Evolutionary conservation across 2,329 filamentous ascomycete genomes (phyloP).

Genomic region (Pyrenophora teres): DNA sequence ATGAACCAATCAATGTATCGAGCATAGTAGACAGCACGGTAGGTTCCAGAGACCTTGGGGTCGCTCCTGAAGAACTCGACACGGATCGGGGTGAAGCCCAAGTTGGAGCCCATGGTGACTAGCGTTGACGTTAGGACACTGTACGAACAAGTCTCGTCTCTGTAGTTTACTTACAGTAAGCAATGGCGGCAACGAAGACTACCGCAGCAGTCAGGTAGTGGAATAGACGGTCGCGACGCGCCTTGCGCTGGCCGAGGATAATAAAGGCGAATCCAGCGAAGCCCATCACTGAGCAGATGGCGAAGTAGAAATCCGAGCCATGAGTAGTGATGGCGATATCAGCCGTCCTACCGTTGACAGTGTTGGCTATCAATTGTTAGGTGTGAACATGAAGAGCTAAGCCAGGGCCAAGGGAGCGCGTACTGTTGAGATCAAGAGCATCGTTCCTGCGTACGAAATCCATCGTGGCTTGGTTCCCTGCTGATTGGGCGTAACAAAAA

Average conservation of each 20-base stretch:
- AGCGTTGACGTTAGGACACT: neutral
- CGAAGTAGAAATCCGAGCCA: slow-evolving; percentile 68
- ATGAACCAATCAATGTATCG: slow-evolving; percentile 69
- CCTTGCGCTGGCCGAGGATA: slow-evolving; percentile 58
- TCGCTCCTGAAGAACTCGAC: slow-evolving; percentile 61
- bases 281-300: slow-evolving; percentile 65
- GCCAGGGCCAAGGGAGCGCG: neutral
- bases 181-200: slow-evolving; percentile 63
- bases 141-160: neutral
- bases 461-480: slow-evolving; percentile 5
- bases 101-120: slow-evolving; percentile 66
- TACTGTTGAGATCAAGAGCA: slow-evolving; percentile 31
- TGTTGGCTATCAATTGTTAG: slow-evolving; percentile 39
- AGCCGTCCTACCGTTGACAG: slow-evolving; percentile 52
- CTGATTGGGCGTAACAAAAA: neutral
- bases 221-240: slow-evolving; percentile 62
- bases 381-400: neutral
- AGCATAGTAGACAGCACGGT: slow-evolving; percentile 69
- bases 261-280: slow-evolving; percentile 60
- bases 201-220: slow-evolving; percentile 67
- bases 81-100: slow-evolving; percentile 66
- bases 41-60: slow-evolving; percentile 54
- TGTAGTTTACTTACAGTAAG: slow-evolving; percentile 54
- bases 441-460: slow-evolving; percentile 23
- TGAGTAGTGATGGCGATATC: slow-evolving; percentile 63